Evolutionary conservation across 345 rosid species (phyloP), one percentile per base, ranked within the genome.

Genomic region (Populus davidiana): DNA sequence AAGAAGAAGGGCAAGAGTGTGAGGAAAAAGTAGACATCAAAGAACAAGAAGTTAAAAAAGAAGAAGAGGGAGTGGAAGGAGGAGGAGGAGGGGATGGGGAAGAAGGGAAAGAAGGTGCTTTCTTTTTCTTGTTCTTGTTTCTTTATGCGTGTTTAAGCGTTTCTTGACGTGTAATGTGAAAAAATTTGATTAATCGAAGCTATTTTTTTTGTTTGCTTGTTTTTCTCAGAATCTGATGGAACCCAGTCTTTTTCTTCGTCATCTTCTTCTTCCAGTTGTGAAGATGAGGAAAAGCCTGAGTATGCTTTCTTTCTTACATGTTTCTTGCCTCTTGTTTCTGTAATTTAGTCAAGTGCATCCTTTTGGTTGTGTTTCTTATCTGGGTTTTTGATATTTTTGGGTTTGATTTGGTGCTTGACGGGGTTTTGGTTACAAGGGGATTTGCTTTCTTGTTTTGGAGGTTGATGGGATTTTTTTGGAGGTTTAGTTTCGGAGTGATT

Each of bases 221-320:
- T 61, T 43, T 35, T 79, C 68, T 73, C 92, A 88, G 96, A 84
- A 87, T 83, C 90, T 80, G 88, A 87, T 77, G 93, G 67, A n/a
- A 87, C 86, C 81, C 77, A 84, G 69, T 84, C 91, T 78, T 43
- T 43, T 43, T 59, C 63, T 23, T 59, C 63, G 23, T 59, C 63
- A 1, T 50, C 56, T 5, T 54, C 61, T 8, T 20, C 61, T 20
- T 82, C 86, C 59, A 76, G 85, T 85, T 79, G 86, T 50, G 90
- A 81, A 68, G 94, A 92, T 29, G 63, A 59, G 29, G 83, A 80
- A 69, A 84, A 86, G 79, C 87, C 93, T n/a, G 92, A 90, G 98
- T 94, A 90, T 72, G 68, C 62, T 18, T 74, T 63, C 75, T 65
- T 67, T 38, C 21, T 77, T 71, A 59, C 62, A 63, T 38, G 13